Conservation (phyloP, 495 filamentous ascomycete species). For the Cladorrhinum samala region DNA sequence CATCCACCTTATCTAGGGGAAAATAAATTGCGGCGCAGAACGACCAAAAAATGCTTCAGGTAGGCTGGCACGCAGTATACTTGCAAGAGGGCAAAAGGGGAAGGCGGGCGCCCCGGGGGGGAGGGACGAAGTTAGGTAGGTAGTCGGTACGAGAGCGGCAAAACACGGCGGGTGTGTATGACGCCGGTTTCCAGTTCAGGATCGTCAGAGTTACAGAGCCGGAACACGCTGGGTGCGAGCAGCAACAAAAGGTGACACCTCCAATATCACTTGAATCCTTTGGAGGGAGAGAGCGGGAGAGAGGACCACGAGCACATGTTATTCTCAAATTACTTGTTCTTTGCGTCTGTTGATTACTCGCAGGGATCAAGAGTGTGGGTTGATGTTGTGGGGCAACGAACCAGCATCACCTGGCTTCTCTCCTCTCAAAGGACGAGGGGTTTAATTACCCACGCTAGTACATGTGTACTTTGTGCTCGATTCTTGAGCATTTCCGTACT, state of each 20-base stretch:
- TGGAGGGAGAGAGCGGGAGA: neutral
- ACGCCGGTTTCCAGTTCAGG: neutral
- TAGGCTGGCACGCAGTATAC: neutral
- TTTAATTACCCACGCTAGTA: too few relatives aligned
- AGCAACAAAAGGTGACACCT: too few relatives aligned
- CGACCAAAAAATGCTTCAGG: neutral
- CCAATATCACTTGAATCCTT: too few relatives aligned
- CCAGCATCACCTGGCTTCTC: neutral
- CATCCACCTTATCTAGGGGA: conserved; percentile 3
- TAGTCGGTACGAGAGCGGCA: conserved; percentile 12
- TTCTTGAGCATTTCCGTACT: too few relatives aligned
- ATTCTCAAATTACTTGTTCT: neutral
- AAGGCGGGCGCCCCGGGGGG: neutral
- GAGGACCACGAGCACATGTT: neutral
- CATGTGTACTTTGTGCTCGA: too few relatives aligned
- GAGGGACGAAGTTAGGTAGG: conserved; percentile 1
- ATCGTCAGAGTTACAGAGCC: neutral
- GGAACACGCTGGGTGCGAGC: neutral
- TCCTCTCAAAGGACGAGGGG: too few relatives aligned
- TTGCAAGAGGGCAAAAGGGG: neutral
- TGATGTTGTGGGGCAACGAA: neutral
- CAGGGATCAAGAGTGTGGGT: conserved; percentile 5
- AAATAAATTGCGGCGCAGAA: too few relatives aligned
- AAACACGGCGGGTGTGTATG: conserved; percentile 11
- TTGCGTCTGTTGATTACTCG: neutral